Evolutionary conservation across 2,329 filamentous ascomycete species (phyloP), one percentile per base, ranked within the genome.

Genomic region (Diaporthe longicolla): DNA sequence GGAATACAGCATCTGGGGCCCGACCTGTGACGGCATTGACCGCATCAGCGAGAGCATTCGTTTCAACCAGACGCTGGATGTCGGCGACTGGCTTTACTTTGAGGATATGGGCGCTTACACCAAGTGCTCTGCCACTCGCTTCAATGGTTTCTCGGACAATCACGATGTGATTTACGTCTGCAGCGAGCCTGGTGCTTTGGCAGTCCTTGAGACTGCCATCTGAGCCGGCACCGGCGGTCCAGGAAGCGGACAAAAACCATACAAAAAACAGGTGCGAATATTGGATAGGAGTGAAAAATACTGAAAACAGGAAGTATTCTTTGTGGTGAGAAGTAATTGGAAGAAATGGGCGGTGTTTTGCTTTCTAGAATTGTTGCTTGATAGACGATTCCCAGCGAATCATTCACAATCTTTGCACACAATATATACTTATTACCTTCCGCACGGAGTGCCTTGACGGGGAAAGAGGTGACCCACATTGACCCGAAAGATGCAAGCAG

Each of bases 101-200:
- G 95, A 98, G 86, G 92, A 98, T 76, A 99, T 99, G 97, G 97
- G 97, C 72, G 96, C 97, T 32, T 99, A 99, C 85, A 98, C 97
- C 79, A 97, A 95, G 89, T 98, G 96, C 88, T 98, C 95, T 75
- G 96, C 97, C 76, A 99, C 97, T 73, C 92, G 93, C 81, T 99
- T 99, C 92, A 99, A 99, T 79, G 97, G 97, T 77, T 99, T 98
- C 85, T 94, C 92, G 71, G 94, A 98, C 84, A 89, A 92, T 79
- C 97, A 99, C 83, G 94, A 98, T 80, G 93, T 97, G 76, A 92
- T 98, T 77, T 98, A 98, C 82, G 93, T 98, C 78, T 97, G 93
- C 83, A 98, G 95, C 84, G 97, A 99, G 90, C 90, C 93, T 26
- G 96, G 94, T 61, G 97, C 95, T 37, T 89, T 88, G 78, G 95